Evolutionary conservation across 345 rosid species (phyloP), one percentile per base, ranked within the genome.

Genomic region (Ricinus communis): DNA sequence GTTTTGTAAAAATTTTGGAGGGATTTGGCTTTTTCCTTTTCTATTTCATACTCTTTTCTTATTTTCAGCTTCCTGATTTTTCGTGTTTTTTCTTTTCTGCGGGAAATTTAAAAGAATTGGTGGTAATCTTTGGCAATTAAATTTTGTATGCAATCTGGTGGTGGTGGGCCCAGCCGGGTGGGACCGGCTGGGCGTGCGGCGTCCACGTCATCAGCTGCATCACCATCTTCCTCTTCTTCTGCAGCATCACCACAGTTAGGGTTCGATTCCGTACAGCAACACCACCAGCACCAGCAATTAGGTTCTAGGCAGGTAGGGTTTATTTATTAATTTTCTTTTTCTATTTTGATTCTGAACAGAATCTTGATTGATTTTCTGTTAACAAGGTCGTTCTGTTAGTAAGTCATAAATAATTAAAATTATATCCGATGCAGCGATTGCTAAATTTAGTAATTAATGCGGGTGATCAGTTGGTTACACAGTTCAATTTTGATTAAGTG

Each of bases 191-290:
- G 91, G 72, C 90, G 97, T 84, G 87, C 97, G 36, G 84, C 92
- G 2, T 85, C 97, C 76, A 87, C 92, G 38, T 90, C 99, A 41
- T 87, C 97, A 25, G 96, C 97, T 27, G 77, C 74, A 61, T 93
- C 99, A n/a, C 80, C 99, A 52, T 95, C 99, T 15, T 92, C 99
- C 0, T 90, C 98, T 5, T 94, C 98, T 11, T 93, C 98, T 27
- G 97, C 88, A 51, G 91, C 92, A 21, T 85, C 88, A 6, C 85
- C 87, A 36, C 93, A 84, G 46, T 71, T 87, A 36, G 90, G 87
- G 40, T 83, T 83, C 65, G 90, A 90, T 73, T 81, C 96, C 9
- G 82, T 79, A 64, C 94, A 87, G 3, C 93, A 85, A 36, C 88
- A 86, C 0, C 90, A 85, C 27, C 88, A 85, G 19, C 74, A 77